Evolutionary conservation across 768 basidiomycete species (phyloP).

Genomic region (Suillus lakei): DNA sequence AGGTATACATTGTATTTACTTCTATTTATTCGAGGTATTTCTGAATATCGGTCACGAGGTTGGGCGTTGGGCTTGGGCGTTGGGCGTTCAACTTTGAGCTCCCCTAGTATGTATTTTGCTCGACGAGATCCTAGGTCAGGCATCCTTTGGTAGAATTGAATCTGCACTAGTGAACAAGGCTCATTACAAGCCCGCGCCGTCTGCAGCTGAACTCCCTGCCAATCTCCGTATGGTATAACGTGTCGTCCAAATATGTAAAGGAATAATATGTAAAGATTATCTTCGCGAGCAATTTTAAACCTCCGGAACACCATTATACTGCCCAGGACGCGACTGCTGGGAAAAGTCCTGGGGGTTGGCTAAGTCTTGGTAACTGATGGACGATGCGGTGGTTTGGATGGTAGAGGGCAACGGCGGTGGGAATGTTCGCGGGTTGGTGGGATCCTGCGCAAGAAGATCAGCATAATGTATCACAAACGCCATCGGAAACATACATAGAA

Average conservation of each 20-base stretch:
- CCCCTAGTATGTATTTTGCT: neutral
- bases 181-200: neutral
- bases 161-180: neutral
- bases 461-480: neutral
- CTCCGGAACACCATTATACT: constrained; percentile 30
- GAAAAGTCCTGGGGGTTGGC: constrained; percentile 14
- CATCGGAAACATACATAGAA: constrained; percentile 30
- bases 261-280: neutral
- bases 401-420: constrained; percentile 27
- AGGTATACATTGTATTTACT: no score
- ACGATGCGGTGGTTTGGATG: constrained; percentile 8
- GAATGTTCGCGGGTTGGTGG: constrained; percentile 42
- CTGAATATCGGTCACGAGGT: no score
- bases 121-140: neutral
- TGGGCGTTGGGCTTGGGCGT: no score
- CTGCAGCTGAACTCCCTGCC: neutral
- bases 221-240: no score
- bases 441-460: constrained; percentile 28
- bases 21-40: no score
- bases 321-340: constrained; percentile 14
- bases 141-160: neutral
- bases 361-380: constrained; percentile 6
- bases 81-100: no score
- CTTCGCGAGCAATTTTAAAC: constrained; percentile 16
- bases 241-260: neutral